Evolutionary conservation across 2,329 filamentous ascomycete genomes (phyloP).

Genomic region (Penicillium sp.): DNA sequence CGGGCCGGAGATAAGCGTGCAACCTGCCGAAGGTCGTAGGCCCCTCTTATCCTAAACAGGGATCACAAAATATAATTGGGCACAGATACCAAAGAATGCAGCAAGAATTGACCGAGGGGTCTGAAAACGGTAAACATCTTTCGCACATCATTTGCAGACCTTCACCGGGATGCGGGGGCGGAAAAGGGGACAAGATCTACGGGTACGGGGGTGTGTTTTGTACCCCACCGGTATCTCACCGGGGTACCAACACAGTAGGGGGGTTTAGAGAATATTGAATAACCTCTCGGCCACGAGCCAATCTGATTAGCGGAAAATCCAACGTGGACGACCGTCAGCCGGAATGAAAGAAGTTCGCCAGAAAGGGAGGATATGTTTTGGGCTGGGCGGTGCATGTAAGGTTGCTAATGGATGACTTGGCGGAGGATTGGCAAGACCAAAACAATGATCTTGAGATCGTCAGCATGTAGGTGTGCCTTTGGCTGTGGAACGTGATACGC

Average conservation of each 20-base stretch:
- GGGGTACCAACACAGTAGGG: constrained; percentile 10
- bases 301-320: constrained; percentile 6
- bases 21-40: neutral
- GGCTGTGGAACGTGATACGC: constrained; percentile 17
- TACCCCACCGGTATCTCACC: constrained; percentile 15
- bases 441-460: constrained; percentile 6
- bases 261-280: neutral
- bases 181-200: constrained; percentile 3
- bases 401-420: constrained; percentile 11
- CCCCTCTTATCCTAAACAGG: neutral
- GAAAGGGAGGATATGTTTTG: neutral
- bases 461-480: constrained; percentile 4
- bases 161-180: constrained; percentile 22
- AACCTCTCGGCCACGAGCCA: constrained; percentile 4
- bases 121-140: neutral
- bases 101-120: neutral
- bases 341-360: neutral
- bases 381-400: neutral
- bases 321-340: constrained; percentile 6
- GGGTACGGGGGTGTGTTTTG: neutral
- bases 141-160: constrained; percentile 10
- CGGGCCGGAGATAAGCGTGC: neutral
- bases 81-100: neutral
- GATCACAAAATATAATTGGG: constrained; percentile 2
- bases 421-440: constrained; percentile 1